phyloP scores from a whole-genome alignment of 2,329 filamentous ascomycete genomes.

The Colletotrichum sojae region DNA sequence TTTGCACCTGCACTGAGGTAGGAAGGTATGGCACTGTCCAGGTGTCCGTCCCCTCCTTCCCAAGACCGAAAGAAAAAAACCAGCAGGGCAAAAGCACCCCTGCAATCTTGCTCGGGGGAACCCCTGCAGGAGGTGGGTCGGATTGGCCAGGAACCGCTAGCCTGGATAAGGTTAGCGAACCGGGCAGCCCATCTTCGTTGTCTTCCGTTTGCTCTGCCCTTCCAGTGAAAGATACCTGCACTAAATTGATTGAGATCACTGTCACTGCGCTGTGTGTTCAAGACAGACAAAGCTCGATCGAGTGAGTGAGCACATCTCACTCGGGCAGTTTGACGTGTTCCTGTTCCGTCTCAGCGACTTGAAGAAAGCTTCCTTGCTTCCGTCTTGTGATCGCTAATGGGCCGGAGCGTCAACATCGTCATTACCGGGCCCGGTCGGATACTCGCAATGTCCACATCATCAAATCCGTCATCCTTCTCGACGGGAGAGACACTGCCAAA shows the following conservation, averaged over 20 bases:
- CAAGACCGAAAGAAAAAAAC: not conserved
- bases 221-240: not conserved
- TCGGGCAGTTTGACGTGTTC: constrained; percentile 10
- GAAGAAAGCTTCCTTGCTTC: constrained; percentile 12
- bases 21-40: not conserved
- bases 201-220: constrained; percentile 18
- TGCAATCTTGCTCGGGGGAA: constrained; percentile 13
- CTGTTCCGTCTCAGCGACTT: constrained; percentile 29
- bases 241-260: not conserved
- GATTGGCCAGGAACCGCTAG: constrained; percentile 22
- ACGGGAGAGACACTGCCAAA: constrained; percentile 14
- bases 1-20: too few relatives aligned
- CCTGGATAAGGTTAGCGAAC: constrained; percentile 32
- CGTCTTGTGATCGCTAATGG: not conserved
- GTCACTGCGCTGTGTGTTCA: not conserved
- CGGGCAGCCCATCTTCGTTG: not conserved
- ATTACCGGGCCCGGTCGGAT: not conserved
- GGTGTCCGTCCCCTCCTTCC: not conserved
- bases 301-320: constrained; percentile 11
- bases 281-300: constrained; percentile 7
- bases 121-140: constrained; percentile 28
- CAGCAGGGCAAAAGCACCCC: not conserved
- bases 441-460: constrained; percentile 14
- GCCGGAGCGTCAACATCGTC: not conserved
- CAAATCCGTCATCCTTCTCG: not conserved